phyloP scores from a whole-genome alignment of 2,329 filamentous ascomycete species.

The Bipolaris victoriae region DNA sequence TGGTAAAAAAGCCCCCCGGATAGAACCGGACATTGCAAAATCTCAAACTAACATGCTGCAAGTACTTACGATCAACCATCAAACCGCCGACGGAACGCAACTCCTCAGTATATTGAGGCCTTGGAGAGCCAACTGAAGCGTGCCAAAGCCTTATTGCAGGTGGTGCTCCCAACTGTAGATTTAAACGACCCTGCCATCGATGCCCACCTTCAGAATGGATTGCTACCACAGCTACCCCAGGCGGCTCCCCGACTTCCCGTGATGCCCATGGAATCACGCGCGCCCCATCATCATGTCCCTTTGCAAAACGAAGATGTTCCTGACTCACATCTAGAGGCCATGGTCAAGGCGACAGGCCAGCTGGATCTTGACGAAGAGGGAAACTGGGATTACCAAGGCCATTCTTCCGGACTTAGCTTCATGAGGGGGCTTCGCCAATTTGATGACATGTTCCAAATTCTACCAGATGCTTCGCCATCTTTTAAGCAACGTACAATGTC shows the following conservation, averaged over 20 bases:
- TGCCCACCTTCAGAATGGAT: slow-evolving; percentile 72
- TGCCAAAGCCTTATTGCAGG: slow-evolving; percentile 78
- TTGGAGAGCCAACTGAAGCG: slow-evolving; percentile 82
- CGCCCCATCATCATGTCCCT: slow-evolving; percentile 27
- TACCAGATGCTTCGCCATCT: slow-evolving; percentile 64
- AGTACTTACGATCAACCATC: slow-evolving; percentile 90
- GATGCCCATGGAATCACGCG: slow-evolving; percentile 28
- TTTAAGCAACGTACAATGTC: slow-evolving; percentile 60
- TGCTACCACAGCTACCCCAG: slow-evolving; percentile 52
- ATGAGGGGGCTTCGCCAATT: slow-evolving; percentile 87
- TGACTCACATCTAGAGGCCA: slow-evolving; percentile 80
- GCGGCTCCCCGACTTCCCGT: slow-evolving; percentile 30
- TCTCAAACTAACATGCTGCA: slow-evolving; percentile 6
- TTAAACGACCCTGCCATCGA: slow-evolving; percentile 85
- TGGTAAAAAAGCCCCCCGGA: slow-evolving; percentile 54
- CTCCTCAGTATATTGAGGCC: slow-evolving; percentile 90
- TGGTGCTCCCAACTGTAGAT: slow-evolving; percentile 82
- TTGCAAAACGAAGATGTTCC: slow-evolving; percentile 45
- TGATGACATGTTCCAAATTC: slow-evolving; percentile 73
- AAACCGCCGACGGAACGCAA: slow-evolving; percentile 86
- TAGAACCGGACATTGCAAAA: not conserved
- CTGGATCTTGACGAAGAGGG: slow-evolving; percentile 90
- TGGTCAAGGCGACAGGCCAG: slow-evolving; percentile 92
- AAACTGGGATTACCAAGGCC: slow-evolving; percentile 93
- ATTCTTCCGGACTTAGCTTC: slow-evolving; percentile 90